Base-by-base conservation (phyloP, 2,329 filamentous ascomycete genomes). In the Phialophora tarda region DNA sequence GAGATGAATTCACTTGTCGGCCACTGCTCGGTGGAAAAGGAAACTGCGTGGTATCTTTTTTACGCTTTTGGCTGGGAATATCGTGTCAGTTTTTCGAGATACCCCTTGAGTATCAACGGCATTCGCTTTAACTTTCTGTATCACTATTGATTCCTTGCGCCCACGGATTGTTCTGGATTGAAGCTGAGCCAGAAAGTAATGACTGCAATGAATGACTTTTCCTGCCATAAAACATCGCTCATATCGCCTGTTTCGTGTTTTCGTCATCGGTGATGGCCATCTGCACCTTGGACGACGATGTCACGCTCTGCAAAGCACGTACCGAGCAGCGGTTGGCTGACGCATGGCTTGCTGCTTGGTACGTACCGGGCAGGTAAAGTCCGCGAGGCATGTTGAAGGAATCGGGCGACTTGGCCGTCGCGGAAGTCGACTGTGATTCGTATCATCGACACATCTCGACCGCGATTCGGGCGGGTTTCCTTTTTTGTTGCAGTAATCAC, bases 51-150 rank as follows among this genome's bases (percentile, higher is more conserved):
- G 28, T 47, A 50, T 34, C n/a, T 17, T 30, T 34, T 10, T 48
- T 41, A 17, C 21, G 50, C 23, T 62, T 48, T 55, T 21, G 30
- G 23, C n/a, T 47, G 24, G 57, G 56, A 44, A 56, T 54, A 51
- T 48, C 32, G 54, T 38, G 50, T 65, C 28, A 12, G 24, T 44
- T 61, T 68, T 68, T 65, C n/a, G 56, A 65, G 63, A 68, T 66
- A 65, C 66, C 66, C 63, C 60, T 57, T 59, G 63, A 65, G 66
- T 68, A 68, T 68, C 66, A 63, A 55, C 59, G 55, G 64, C 65
- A 64, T 58, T 68, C 66, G 66, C 61, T 68, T 65, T 34, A 62
- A 47, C 34, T 59, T 65, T 14, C 4, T 68, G 66, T 68, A 65
- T 51, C 59, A 68, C 50, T 63, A 65, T 51, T 44, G 38, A 44